These are phyloP conservation scores for Lyophyllum decastes DNA, from an alignment of 768 basidiomycete species.

Conservation along the genomic window DNA sequence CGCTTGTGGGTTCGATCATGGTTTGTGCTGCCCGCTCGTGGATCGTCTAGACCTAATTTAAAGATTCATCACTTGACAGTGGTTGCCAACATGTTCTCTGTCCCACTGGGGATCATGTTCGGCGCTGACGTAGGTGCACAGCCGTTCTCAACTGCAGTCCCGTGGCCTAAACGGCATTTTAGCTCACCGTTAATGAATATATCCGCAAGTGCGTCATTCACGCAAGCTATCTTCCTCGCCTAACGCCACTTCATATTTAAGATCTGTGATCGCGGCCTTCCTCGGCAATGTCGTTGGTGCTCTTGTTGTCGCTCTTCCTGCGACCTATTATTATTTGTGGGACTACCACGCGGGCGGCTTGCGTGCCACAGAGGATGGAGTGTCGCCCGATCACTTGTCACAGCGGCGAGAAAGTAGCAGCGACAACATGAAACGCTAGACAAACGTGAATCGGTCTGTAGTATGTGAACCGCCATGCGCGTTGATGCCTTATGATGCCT, in stretches of 20 bases:
- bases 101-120: constrained; percentile 72
- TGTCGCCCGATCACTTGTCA: not conserved
- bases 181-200: constrained; percentile 57
- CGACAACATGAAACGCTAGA: not conserved
- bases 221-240: not conserved
- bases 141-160: not conserved
- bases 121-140: constrained; percentile 55
- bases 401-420: not conserved
- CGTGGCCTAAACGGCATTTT: not conserved
- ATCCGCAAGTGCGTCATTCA: constrained; percentile 58
- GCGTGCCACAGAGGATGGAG: constrained; percentile 38
- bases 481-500: not conserved
- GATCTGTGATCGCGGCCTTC: constrained; percentile 65
- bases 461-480: not conserved
- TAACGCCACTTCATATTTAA: constrained; percentile 14
- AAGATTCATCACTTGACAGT: constrained; percentile 5
- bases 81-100: constrained; percentile 72
- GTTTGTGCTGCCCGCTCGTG: constrained; percentile 30
- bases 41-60: not conserved
- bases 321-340: constrained; percentile 60
- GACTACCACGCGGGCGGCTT: constrained; percentile 48
- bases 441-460: not conserved
- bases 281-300: constrained; percentile 71
- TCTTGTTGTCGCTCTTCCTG: constrained; percentile 64
- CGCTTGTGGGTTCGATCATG: constrained; percentile 69